Percentiles rank a stretch among this genome's conserved stretches.
phyloP scores from a whole-genome alignment of 169 alveolate genomes.

The Babesia bigemina region DNA sequence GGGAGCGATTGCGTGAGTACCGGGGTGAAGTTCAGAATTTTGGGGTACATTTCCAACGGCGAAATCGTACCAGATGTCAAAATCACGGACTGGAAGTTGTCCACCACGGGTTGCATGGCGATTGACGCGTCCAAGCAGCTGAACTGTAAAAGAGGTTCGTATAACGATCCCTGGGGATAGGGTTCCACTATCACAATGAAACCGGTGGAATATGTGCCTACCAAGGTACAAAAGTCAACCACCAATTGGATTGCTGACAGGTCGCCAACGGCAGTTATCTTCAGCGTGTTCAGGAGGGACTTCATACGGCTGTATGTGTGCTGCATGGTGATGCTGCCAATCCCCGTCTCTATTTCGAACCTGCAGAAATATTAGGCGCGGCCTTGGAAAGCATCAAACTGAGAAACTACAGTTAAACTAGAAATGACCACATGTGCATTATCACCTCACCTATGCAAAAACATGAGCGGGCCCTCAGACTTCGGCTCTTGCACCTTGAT shows the following conservation, averaged over 20 bases:
- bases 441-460: slow-evolving; percentile 80
- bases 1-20: slow-evolving; percentile 91
- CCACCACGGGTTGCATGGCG: slow-evolving; percentile 93
- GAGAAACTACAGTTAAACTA: not conserved
- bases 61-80: slow-evolving; percentile 97
- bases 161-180: slow-evolving; percentile 92
- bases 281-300: slow-evolving; percentile 79
- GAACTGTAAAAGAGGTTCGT: slow-evolving; percentile 92
- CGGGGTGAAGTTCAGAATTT: slow-evolving; percentile 90
- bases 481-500: slow-evolving; percentile 82
- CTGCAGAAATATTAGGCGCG: slow-evolving; percentile 3
- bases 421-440: slow-evolving; percentile 29
- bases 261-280: slow-evolving; percentile 82
- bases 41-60: slow-evolving; percentile 95
- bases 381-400: too few species aligned
- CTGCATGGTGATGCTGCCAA: slow-evolving; percentile 26
- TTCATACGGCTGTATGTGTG: slow-evolving; percentile 76
- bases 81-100: slow-evolving; percentile 89
- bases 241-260: slow-evolving; percentile 80
- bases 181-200: slow-evolving; percentile 95
- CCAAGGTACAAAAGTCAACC: slow-evolving; percentile 91
- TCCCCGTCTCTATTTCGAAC: slow-evolving; percentile 54
- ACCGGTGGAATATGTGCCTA: slow-evolving; percentile 93
- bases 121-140: slow-evolving; percentile 96
- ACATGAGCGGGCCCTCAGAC: slow-evolving; percentile 92